Evolutionary conservation across 208 protist species (phyloP).

Genomic region (Trypanosomatidae sp.): DNA sequence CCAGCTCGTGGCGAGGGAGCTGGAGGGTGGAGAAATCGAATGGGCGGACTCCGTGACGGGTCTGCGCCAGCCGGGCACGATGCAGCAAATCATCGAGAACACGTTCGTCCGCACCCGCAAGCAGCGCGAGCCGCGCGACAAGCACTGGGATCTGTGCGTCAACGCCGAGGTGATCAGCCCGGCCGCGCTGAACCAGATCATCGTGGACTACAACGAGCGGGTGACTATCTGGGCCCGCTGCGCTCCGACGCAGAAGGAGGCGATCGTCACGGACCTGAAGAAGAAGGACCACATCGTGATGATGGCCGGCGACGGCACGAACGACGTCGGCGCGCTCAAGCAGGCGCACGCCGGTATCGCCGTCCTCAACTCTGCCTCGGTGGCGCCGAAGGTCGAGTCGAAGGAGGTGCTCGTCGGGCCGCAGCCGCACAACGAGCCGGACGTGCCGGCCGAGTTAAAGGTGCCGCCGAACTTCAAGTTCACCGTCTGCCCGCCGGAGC

Average conservation of each 20-base stretch:
- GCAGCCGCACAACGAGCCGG: slow-evolving; percentile 88
- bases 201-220: slow-evolving; percentile 71
- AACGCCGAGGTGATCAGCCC: slow-evolving; percentile 66
- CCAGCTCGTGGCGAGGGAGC: slow-evolving; percentile 59
- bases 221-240: slow-evolving; percentile 91
- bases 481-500: slow-evolving; percentile 72
- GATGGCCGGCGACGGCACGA: slow-evolving; percentile 96
- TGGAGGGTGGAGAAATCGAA: slow-evolving; percentile 25
- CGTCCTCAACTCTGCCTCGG: slow-evolving; percentile 90
- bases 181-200: slow-evolving; percentile 36
- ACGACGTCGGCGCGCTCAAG: slow-evolving; percentile 99
- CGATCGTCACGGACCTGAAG: slow-evolving; percentile 89
- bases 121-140: slow-evolving; percentile 30
- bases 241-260: slow-evolving; percentile 89
- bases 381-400: slow-evolving; percentile 33
- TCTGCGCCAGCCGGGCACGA: slow-evolving; percentile 23
- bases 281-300: slow-evolving; percentile 82
- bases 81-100: slow-evolving; percentile 37
- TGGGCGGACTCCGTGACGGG: slow-evolving; percentile 67
- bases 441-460: slow-evolving; percentile 72
- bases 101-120: slow-evolving; percentile 61
- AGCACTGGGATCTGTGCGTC: slow-evolving; percentile 87
- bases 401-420: slow-evolving; percentile 39
- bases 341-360: slow-evolving; percentile 98
- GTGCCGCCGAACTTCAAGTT: slow-evolving; percentile 85